These are phyloP conservation scores for Hymenoscyphus fructigenus DNA, from an alignment of 2,329 filamentous ascomycete genomes.

Conservation along the genomic window DNA sequence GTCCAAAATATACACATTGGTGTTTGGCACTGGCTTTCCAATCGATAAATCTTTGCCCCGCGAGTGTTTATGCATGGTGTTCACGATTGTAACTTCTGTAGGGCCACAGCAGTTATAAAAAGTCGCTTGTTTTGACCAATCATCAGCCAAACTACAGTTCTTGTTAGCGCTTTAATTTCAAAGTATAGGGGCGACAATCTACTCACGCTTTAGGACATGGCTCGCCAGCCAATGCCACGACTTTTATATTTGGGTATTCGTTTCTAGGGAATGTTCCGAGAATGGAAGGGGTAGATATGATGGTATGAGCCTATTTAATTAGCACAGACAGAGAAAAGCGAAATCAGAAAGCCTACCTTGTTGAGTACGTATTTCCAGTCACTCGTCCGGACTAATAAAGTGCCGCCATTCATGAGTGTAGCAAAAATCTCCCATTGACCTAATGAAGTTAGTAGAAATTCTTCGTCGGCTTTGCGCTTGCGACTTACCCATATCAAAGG, in stretches of 20 bases:
- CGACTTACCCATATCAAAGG: conserved; percentile 59
- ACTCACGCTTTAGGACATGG: conserved; percentile 47
- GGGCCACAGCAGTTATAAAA: conserved; percentile 60
- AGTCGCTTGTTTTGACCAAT: conserved; percentile 50
- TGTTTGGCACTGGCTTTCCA: conserved; percentile 56
- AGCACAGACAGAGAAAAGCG: not conserved
- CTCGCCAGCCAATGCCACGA: conserved; percentile 54
- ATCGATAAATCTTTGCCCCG: conserved; percentile 50
- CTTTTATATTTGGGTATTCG: conserved; percentile 51
- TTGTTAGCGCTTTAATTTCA: not conserved
- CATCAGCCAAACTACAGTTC: conserved; percentile 47
- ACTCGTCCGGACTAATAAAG: conserved; percentile 51
- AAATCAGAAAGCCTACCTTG: conserved; percentile 39
- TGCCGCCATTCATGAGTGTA: conserved; percentile 57
- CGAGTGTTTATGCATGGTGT: conserved; percentile 53
- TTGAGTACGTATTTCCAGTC: conserved; percentile 48
- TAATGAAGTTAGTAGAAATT: conserved; percentile 27
- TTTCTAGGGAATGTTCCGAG: conserved; percentile 49
- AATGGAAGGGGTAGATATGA: conserved; percentile 57
- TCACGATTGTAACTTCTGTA: conserved; percentile 61
- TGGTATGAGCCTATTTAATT: conserved; percentile 38
- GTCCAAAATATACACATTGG: conserved; percentile 49
- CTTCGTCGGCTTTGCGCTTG: not conserved
- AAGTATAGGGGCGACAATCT: not conserved
- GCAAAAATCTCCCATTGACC: conserved; percentile 61